These are phyloP conservation scores for Dictyophora rubrovolvata DNA, from an alignment of 768 basidiomycete genomes.

Conservation along the genomic window DNA sequence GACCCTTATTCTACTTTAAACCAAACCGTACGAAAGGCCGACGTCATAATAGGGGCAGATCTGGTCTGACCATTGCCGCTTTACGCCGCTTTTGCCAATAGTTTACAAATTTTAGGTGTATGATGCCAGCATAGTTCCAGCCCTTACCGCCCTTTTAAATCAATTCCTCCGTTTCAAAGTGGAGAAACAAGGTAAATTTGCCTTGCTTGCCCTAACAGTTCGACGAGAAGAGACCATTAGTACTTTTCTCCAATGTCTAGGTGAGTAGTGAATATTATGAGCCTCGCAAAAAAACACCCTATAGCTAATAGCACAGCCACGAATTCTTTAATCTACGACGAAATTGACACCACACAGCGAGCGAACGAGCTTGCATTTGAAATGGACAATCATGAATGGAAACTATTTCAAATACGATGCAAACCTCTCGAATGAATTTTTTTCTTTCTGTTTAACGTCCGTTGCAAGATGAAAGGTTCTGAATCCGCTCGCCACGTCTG, in stretches of 20 bases:
- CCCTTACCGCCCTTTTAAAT: constrained; percentile 40
- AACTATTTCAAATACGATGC: neutral
- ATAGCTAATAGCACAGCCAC: neutral
- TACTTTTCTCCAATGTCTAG: constrained; percentile 25
- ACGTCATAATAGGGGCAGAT: constrained; percentile 66
- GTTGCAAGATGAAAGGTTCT: neutral
- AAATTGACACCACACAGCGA: neutral
- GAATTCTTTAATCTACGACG: neutral
- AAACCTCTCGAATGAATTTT: neutral
- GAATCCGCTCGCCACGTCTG: no score
- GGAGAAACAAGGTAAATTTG: constrained; percentile 13
- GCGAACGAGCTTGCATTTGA: neutral
- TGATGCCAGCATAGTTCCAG: constrained; percentile 50
- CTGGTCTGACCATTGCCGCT: constrained; percentile 28
- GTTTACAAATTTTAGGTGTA: constrained; percentile 41
- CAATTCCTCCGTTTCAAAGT: constrained; percentile 19
- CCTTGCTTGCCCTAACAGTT: constrained; percentile 43
- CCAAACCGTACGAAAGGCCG: constrained; percentile 29
- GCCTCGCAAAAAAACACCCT: neutral
- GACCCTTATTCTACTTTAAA: constrained; percentile 26
- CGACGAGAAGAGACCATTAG: constrained; percentile 46
- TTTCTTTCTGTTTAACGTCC: neutral
- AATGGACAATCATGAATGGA: neutral
- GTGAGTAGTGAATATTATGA: neutral
- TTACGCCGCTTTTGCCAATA: constrained; percentile 4